These are phyloP conservation scores for Pythium insidiosum DNA, from an alignment of 352 stramenopile genomes.

Conservation along the genomic window DNA sequence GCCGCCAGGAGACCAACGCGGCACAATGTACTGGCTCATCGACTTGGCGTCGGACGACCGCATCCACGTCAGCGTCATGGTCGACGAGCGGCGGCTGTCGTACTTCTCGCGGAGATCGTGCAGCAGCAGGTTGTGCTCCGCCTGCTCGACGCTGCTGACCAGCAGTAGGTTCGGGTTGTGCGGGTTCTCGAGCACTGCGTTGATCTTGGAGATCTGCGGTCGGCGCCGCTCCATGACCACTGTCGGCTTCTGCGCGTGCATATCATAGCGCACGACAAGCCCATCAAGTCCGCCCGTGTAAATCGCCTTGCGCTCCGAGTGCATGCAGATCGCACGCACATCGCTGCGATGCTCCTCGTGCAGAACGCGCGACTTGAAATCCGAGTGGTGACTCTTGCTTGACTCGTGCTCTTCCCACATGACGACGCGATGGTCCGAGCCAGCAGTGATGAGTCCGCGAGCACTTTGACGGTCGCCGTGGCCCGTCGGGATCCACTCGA, in stretches of 20 bases:
- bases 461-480: slow-evolving; percentile 36
- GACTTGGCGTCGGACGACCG: slow-evolving; percentile 36
- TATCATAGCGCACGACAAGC: slow-evolving; percentile 60
- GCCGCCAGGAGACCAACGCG: slow-evolving; percentile 56
- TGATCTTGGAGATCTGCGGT: slow-evolving; percentile 78
- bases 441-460: slow-evolving; percentile 52
- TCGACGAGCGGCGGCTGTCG: slow-evolving; percentile 12
- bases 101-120: slow-evolving; percentile 65
- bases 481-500: slow-evolving; percentile 58
- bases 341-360: slow-evolving; percentile 74
- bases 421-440: slow-evolving; percentile 62
- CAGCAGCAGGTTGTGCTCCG: slow-evolving; percentile 58
- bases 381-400: slow-evolving; percentile 13
- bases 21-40: slow-evolving; percentile 83
- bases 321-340: slow-evolving; percentile 65
- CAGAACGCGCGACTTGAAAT: slow-evolving; percentile 61
- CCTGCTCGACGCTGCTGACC: slow-evolving; percentile 60
- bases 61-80: slow-evolving; percentile 61
- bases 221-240: slow-evolving; percentile 67
- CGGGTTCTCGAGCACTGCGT: slow-evolving; percentile 71
- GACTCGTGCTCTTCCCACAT: slow-evolving; percentile 64
- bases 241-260: slow-evolving; percentile 29
- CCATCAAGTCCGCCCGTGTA: slow-evolving; percentile 73
- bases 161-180: slow-evolving; percentile 78
- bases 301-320: slow-evolving; percentile 56